Conservation (phyloP, 352 stramenopile species). For the Phytophthora macrochlamydospora region DNA sequence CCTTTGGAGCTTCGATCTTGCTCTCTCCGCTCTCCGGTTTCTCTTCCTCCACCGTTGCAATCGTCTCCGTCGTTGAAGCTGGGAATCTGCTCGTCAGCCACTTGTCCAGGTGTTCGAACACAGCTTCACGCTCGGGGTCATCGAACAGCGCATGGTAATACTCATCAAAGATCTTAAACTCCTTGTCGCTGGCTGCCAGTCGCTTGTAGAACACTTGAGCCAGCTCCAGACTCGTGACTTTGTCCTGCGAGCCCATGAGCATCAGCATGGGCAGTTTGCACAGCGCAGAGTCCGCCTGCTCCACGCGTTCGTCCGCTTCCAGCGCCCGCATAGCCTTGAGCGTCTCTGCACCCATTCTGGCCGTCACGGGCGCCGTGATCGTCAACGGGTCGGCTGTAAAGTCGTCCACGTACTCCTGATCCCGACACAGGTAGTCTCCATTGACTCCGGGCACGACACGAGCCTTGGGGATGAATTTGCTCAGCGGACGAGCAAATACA, state of each 20-base stretch:
- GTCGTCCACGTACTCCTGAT: slow-evolving; percentile 47
- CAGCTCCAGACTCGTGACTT: slow-evolving; percentile 35
- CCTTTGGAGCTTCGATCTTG: no score
- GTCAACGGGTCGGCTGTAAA: slow-evolving; percentile 58
- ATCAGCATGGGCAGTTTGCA: slow-evolving; percentile 28
- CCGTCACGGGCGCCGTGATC: slow-evolving; percentile 47
- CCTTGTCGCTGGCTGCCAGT: slow-evolving; percentile 47
- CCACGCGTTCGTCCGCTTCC: slow-evolving; percentile 24
- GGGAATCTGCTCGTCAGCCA: slow-evolving; percentile 14
- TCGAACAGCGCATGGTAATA: slow-evolving; percentile 60
- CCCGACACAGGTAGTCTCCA: slow-evolving; percentile 37
- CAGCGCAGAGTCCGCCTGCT: slow-evolving; percentile 16
- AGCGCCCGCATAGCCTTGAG: slow-evolving; percentile 34
- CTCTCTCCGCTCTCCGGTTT: no score
- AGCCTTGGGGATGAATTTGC: slow-evolving; percentile 34
- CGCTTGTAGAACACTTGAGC: slow-evolving; percentile 41
- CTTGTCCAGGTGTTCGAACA: slow-evolving; percentile 18
- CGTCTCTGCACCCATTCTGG: slow-evolving; percentile 35
- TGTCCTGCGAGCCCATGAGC: slow-evolving; percentile 48
- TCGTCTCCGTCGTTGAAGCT: background rate
- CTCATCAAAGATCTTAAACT: slow-evolving; percentile 54
- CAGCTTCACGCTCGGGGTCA: slow-evolving; percentile 43
- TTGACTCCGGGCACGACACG: slow-evolving; percentile 55
- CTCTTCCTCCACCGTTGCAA: no score
- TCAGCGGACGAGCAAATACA: slow-evolving; percentile 45